Percentiles rank a stretch among this genome's conserved stretches.
These are phyloP conservation scores for Helichrysum umbraculigerum DNA, from an alignment of 129 eudicot genomes.

Conservation along the genomic window DNA sequence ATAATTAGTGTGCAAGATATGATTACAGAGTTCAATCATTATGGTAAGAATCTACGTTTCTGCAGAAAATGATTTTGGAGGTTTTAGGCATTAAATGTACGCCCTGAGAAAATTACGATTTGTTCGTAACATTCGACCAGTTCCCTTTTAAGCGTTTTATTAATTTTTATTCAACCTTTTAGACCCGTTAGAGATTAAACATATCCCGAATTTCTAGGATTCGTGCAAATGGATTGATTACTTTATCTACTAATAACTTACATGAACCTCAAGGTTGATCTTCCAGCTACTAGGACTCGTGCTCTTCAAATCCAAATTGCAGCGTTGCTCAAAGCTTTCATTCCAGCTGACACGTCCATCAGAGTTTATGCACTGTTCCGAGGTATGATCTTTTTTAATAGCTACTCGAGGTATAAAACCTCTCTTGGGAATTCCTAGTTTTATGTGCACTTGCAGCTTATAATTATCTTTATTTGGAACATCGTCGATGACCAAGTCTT, in stretches of 20 bases:
- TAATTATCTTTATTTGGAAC: slow-evolving; percentile 34
- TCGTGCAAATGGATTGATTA: neutral
- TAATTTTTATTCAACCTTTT: neutral
- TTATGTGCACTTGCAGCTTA: slow-evolving; percentile 39
- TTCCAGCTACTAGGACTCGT: slow-evolving; percentile 37
- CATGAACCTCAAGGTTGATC: slow-evolving; percentile 44
- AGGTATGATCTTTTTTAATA: slow-evolving; percentile 34
- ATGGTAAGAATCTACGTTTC: neutral
- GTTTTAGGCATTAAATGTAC: slow-evolving; percentile 5
- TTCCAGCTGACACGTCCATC: slow-evolving; percentile 51
- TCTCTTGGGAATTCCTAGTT: slow-evolving; percentile 35
- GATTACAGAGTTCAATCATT: neutral
- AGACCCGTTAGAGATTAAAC: neutral
- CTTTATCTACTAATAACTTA: slow-evolving; percentile 29
- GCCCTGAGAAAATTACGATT: neutral
- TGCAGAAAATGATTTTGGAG: neutral
- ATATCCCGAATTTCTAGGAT: neutral
- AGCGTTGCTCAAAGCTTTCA: slow-evolving; percentile 50
- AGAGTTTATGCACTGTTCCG: slow-evolving; percentile 35
- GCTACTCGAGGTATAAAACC: slow-evolving; percentile 32
- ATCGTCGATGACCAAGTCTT: slow-evolving; percentile 33
- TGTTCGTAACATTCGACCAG: neutral
- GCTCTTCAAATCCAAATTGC: slow-evolving; percentile 35
- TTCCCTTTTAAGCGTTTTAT: neutral
- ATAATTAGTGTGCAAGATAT: neutral